phyloP scores from a whole-genome alignment of 129 eudicot species.

The Solidago caesia region DNA sequence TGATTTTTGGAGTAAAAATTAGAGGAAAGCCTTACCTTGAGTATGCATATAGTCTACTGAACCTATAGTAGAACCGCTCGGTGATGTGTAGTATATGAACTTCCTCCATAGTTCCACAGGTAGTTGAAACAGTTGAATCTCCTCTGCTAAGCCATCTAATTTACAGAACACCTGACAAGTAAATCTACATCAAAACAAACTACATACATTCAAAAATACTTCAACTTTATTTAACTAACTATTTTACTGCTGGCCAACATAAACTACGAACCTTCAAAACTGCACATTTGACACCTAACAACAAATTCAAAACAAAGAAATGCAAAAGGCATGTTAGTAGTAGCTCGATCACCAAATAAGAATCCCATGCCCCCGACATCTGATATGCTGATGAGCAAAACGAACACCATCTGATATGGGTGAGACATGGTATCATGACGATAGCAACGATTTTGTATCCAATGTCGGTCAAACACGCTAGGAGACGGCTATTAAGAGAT shows the following conservation, averaged over 20 bases:
- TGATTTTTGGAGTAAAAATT: conserved; percentile 1
- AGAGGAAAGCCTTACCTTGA: conserved; percentile 48
- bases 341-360: neutral
- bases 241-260: conserved; percentile 10
- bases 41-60: conserved; percentile 93
- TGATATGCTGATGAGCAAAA: neutral
- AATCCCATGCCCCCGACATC: neutral
- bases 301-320: conserved; percentile 14
- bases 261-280: conserved; percentile 68
- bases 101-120: conserved; percentile 95
- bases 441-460: neutral
- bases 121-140: conserved; percentile 73
- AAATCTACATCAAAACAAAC: conserved; percentile 48
- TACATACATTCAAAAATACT: conserved; percentile 17
- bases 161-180: conserved; percentile 77
- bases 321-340: neutral
- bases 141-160: conserved; percentile 76
- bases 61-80: conserved; percentile 76
- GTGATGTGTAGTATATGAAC: conserved; percentile 87
- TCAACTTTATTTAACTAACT: conserved; percentile 8
- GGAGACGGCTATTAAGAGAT: neutral
- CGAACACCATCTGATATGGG: neutral
- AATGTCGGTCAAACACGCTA: neutral
- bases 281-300: conserved; percentile 78
- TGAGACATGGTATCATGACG: neutral